These are phyloP conservation scores for Trichoderma sp. DNA, from an alignment of 2,329 filamentous ascomycete genomes.

Conservation along the genomic window DNA sequence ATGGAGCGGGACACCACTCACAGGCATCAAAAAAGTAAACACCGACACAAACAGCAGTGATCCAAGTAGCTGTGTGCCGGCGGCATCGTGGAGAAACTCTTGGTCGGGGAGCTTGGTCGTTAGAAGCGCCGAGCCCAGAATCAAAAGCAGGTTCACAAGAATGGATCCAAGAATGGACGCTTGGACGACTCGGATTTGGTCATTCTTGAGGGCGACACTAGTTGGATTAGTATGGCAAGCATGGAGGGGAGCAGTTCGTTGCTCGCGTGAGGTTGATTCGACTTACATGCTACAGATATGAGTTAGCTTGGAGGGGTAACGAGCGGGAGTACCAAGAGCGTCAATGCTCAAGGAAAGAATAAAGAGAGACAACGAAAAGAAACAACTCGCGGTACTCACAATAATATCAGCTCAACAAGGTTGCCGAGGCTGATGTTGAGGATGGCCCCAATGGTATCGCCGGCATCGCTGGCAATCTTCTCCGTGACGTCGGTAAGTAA, in stretches of 20 bases:
- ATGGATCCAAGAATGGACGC: conserved; percentile 76
- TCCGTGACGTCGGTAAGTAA: conserved; percentile 62
- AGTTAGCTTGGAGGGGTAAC: conserved; percentile 4
- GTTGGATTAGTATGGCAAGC: not conserved
- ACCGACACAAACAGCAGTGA: conserved; percentile 43
- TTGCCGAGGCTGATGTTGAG: conserved; percentile 65
- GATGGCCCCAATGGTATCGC: conserved; percentile 60
- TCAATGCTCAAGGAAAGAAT: not conserved
- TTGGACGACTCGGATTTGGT: conserved; percentile 75
- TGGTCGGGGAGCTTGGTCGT: conserved; percentile 67
- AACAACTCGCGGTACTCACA: conserved; percentile 39
- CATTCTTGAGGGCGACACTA: conserved; percentile 53
- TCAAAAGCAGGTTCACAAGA: conserved; percentile 73
- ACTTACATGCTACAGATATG: conserved; percentile 14
- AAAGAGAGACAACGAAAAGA: not conserved
- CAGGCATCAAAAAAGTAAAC: conserved; percentile 43
- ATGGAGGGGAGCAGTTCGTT: not conserved
- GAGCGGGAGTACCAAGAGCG: not conserved
- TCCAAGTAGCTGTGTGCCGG: conserved; percentile 40
- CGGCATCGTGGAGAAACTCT: conserved; percentile 54
- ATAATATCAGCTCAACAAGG: conserved; percentile 63
- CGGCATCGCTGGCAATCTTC: conserved; percentile 56
- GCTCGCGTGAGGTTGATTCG: not conserved
- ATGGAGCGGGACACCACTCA: conserved; percentile 27
- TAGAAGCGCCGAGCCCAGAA: conserved; percentile 74